These are phyloP conservation scores for Sporothrix luriei DNA, from an alignment of 2,329 filamentous ascomycete species.

Conservation along the genomic window DNA sequence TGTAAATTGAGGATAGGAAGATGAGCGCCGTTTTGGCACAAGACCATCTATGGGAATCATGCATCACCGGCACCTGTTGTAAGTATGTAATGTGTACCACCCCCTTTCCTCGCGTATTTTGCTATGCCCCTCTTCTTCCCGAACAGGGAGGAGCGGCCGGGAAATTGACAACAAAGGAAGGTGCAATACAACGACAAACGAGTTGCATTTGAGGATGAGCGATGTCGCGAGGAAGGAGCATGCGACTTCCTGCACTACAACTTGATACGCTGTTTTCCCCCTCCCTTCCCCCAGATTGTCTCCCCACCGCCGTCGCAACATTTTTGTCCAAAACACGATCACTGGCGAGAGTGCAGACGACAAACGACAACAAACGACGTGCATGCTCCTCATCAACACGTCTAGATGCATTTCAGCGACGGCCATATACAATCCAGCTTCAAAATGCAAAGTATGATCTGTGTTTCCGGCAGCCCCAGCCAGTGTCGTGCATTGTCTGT, in stretches of 20 bases:
- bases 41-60: neutral
- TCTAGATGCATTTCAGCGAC: neutral
- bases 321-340: neutral
- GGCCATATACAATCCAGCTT: neutral
- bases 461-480: neutral
- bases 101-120: slow-evolving; percentile 21
- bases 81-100: neutral
- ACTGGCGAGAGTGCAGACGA: neutral
- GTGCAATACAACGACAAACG: slow-evolving; percentile 9
- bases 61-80: slow-evolving; percentile 10
- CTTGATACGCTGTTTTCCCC: too few relatives aligned
- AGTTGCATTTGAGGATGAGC: slow-evolving; percentile 18
- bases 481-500: neutral
- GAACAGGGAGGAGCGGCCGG: slow-evolving; percentile 26
- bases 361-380: neutral
- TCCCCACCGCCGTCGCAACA: neutral
- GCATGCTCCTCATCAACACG: neutral
- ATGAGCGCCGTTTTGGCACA: neutral
- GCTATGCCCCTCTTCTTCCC: neutral
- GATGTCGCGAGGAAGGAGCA: neutral
- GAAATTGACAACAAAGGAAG: slow-evolving; percentile 28
- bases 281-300: neutral
- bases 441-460: neutral
- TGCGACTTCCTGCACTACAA: neutral
- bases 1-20: neutral